Percentiles rank a stretch among this genome's conserved stretches.
Evolutionary conservation across 371 early-diverging fungal species (phyloP).

Genomic region (Apophysomyces variabilis): DNA sequence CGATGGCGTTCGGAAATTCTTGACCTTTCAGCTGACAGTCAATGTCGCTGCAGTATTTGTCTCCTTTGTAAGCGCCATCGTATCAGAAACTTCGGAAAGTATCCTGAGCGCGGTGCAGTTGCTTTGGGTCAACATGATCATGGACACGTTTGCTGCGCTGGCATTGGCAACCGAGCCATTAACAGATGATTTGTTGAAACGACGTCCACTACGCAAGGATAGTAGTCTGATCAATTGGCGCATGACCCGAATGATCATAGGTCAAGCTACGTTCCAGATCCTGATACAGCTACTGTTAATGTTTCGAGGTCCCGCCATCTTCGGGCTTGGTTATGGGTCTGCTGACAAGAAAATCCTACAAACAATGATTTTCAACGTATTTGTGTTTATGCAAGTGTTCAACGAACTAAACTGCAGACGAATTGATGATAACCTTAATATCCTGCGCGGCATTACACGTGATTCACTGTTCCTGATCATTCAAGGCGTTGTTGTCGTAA

Average conservation of each 20-base stretch:
- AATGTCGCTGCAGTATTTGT: constrained; percentile 82
- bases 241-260: constrained; percentile 62
- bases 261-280: constrained; percentile 72
- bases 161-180: constrained; percentile 95
- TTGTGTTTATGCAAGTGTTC: constrained; percentile 74
- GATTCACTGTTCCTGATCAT: constrained; percentile 78
- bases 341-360: constrained; percentile 29
- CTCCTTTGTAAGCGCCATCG: constrained; percentile 90
- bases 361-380: constrained; percentile 74
- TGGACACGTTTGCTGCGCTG: constrained; percentile 95
- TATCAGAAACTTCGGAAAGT: constrained; percentile 93
- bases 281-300: constrained; percentile 50
- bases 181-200: constrained; percentile 77
- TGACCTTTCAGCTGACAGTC: constrained; percentile 95
- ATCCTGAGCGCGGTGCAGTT: constrained; percentile 93
- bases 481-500: constrained; percentile 61
- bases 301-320: constrained; percentile 33
- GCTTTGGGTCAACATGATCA: constrained; percentile 96
- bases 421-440: constrained; percentile 74
- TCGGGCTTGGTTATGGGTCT: constrained; percentile 27
- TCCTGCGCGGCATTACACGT: constrained; percentile 70
- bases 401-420: constrained; percentile 77
- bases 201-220: constrained; percentile 27
- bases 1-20: constrained; percentile 88
- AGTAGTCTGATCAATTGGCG: constrained; percentile 67